These are phyloP conservation scores for Metarhizium robertsii DNA, from an alignment of 2,329 filamentous ascomycete species.

Conservation along the genomic window DNA sequence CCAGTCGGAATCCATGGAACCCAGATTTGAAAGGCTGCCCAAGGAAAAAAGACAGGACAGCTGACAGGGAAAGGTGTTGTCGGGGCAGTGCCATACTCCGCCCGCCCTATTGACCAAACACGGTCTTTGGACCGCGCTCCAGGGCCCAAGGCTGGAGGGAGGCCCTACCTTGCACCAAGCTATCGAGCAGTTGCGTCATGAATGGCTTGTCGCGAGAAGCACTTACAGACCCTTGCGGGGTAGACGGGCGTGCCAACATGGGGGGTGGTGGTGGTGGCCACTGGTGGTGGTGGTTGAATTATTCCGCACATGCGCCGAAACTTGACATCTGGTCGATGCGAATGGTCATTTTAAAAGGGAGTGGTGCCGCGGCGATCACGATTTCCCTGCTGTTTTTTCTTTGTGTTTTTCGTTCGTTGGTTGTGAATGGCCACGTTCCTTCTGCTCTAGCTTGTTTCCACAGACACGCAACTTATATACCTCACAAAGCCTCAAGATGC, in stretches of 20 bases:
- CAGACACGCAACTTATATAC: not conserved
- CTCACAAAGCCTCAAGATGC: not conserved
- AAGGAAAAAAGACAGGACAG: not conserved
- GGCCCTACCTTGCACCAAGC: not conserved
- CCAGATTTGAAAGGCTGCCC: not conserved
- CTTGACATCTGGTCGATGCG: slow-evolving; percentile 1
- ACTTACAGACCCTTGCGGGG: slow-evolving; percentile 4
- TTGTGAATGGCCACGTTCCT: not conserved
- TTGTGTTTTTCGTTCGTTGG: not conserved
- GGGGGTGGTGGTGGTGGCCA: not conserved
- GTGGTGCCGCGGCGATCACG: not conserved
- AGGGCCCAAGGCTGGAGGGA: not conserved
- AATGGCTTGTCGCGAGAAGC: not conserved
- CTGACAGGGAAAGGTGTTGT: not conserved
- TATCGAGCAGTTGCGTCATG: slow-evolving; percentile 4
- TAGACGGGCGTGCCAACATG: not conserved
- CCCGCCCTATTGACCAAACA: not conserved
- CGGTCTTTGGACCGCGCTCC: not conserved
- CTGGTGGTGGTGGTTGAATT: not conserved
- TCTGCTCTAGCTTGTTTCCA: not conserved
- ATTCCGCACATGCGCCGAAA: slow-evolving; percentile 3
- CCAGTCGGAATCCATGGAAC: slow-evolving; percentile 1
- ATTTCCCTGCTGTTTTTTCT: not conserved
- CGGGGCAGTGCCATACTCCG: not conserved
- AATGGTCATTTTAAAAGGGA: not conserved